Evolutionary conservation across 2,329 filamentous ascomycete genomes (phyloP).

Genomic region (Corinectria fuckeliana): DNA sequence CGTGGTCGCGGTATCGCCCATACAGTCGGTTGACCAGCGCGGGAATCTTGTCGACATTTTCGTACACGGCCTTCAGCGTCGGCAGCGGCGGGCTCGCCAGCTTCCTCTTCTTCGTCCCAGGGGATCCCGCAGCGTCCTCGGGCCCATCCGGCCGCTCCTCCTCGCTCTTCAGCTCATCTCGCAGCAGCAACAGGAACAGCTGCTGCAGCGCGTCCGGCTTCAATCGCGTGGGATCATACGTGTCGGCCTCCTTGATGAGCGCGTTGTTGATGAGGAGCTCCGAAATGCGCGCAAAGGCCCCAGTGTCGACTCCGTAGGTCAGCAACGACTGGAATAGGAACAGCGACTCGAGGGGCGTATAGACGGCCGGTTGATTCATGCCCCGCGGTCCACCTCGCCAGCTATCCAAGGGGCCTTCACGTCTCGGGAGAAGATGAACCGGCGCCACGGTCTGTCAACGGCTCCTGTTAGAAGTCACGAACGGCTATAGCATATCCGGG

Average conservation of each 20-base stretch:
- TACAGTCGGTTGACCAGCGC: conserved; percentile 77
- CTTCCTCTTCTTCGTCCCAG: conserved; percentile 76
- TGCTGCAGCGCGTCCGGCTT: conserved; percentile 79
- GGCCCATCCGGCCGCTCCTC: conserved; percentile 42
- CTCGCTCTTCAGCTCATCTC: conserved; percentile 71
- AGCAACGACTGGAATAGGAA: conserved; percentile 83
- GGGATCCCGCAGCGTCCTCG: conserved; percentile 54
- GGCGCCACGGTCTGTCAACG: conserved; percentile 58
- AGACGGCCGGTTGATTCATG: conserved; percentile 66
- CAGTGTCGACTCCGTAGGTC: conserved; percentile 67
- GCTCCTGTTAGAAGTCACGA: conserved; percentile 32
- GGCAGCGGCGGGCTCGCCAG: conserved; percentile 68
- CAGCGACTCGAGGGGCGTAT: conserved; percentile 86
- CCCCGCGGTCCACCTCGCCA: conserved; percentile 62
- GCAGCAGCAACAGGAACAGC: conserved; percentile 77
- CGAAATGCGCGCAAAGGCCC: conserved; percentile 75
- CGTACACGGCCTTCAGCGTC: conserved; percentile 69
- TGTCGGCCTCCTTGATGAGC: conserved; percentile 71
- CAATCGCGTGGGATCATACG: conserved; percentile 77
- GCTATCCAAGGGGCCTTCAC: conserved; percentile 61
- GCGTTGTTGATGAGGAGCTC: conserved; percentile 76
- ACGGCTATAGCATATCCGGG: conserved; percentile 39
- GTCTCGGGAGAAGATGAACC: conserved; percentile 59
- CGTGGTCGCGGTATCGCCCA: conserved; percentile 72
- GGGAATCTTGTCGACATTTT: conserved; percentile 72